phyloP scores from a whole-genome alignment of 257 asterid species.

The Orobanche coerulescens region DNA sequence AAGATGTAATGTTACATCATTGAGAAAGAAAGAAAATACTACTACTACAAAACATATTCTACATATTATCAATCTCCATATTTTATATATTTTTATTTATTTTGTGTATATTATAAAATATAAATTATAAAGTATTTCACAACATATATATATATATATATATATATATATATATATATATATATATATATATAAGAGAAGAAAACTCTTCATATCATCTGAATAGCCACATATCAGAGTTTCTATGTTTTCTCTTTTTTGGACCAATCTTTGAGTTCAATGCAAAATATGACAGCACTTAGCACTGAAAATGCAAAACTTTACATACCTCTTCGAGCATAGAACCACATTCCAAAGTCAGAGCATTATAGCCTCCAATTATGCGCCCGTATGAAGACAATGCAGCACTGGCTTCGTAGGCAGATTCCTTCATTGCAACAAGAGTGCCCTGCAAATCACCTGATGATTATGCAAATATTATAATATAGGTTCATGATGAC shows the following conservation, averaged over 20 bases:
- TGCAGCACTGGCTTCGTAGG: conserved; percentile 70
- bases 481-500: conserved; percentile 10
- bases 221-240: not conserved
- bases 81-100: no score
- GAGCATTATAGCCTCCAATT: conserved; percentile 72
- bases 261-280: not conserved
- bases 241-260: not conserved
- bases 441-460: conserved; percentile 81
- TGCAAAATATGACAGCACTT: not conserved
- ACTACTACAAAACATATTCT: no score
- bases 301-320: conserved; percentile 12
- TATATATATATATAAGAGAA: conserved; percentile 11
- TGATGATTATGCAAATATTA: not conserved
- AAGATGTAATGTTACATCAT: no score
- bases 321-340: conserved; percentile 91
- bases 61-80: no score
- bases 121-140: no score
- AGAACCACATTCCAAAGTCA: conserved; percentile 97
- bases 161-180: no score
- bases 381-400: conserved; percentile 70
- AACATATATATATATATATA: no score
- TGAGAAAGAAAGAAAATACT: no score
- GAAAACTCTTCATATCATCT: conserved; percentile 13
- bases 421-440: conserved; percentile 82
- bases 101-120: no score